phyloP scores from a whole-genome alignment of 1,139 yeast species.

The Saccharomycopsis hybrid region DNA sequence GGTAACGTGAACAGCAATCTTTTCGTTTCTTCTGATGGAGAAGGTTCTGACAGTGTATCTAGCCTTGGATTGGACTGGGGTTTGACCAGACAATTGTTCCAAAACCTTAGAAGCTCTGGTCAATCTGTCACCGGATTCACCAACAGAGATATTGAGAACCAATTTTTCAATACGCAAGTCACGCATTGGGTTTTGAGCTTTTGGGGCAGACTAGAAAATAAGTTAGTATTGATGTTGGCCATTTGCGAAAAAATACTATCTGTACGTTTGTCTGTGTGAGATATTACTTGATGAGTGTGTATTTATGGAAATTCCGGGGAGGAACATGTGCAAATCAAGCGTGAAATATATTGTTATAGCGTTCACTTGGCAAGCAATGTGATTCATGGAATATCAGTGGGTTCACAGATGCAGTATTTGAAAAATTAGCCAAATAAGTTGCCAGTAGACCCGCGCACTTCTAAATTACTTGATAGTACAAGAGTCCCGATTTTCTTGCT shows the following conservation, averaged over 20 bases:
- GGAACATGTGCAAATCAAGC: too few species aligned
- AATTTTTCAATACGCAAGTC: constrained; percentile 98
- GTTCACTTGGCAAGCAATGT: too few species aligned
- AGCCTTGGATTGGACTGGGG: constrained; percentile 99
- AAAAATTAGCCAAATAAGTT: too few species aligned
- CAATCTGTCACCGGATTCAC: constrained; percentile 99
- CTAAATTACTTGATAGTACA: too few species aligned
- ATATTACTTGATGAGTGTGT: too few species aligned
- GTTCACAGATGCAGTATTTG: too few species aligned
- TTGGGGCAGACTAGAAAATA: constrained; percentile 21
- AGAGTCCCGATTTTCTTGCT: too few species aligned
- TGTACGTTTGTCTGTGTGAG: too few species aligned
- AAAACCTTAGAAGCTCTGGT: constrained; percentile 99
- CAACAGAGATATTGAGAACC: constrained; percentile 99
- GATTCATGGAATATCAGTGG: too few species aligned
- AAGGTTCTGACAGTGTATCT: constrained; percentile 99
- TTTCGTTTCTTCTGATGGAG: constrained; percentile 99
- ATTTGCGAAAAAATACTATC: not conserved
- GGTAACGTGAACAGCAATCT: constrained; percentile 98
- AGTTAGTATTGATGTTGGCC: not conserved
- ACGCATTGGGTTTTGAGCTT: constrained; percentile 80
- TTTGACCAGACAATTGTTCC: constrained; percentile 99
- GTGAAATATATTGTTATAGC: too few species aligned
- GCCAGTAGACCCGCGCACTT: too few species aligned
- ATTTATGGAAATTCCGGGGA: too few species aligned